Conservation (phyloP, 192 early-diverging fungal genomes). For the Coemansia sp. region DNA sequence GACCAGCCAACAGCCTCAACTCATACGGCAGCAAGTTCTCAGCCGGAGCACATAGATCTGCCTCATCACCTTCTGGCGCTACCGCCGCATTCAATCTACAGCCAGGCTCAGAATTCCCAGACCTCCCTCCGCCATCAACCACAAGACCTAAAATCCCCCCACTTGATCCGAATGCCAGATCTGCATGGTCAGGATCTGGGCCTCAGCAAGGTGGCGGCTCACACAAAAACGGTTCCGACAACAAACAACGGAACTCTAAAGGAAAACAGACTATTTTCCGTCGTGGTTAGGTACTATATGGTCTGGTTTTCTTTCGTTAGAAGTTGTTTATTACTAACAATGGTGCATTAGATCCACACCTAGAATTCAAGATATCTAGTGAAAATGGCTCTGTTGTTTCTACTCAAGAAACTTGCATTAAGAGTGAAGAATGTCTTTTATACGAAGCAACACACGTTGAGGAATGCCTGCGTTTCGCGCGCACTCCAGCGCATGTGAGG, state of each 20-base stretch:
- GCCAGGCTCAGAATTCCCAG: conserved; percentile 27
- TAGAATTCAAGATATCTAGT: neutral
- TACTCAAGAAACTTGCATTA: neutral
- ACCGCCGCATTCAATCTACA: neutral
- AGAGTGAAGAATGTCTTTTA: conserved; percentile 12
- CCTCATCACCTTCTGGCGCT: neutral
- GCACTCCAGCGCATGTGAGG: conserved; percentile 24
- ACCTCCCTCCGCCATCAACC: conserved; percentile 24
- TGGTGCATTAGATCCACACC: neutral
- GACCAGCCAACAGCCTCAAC: conserved; percentile 4
- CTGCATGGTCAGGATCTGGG: conserved; percentile 31
- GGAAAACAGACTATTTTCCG: conserved; percentile 34
- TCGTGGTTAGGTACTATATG: conserved; percentile 7
- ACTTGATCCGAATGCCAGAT: conserved; percentile 28
- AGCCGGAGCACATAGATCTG: neutral
- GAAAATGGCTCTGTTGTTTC: neutral
- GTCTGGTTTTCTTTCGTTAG: neutral
- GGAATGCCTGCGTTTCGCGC: conserved; percentile 35
- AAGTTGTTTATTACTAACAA: neutral
- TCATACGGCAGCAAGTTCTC: conserved; percentile 31
- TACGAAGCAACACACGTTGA: conserved; percentile 11
- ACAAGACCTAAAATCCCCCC: conserved; percentile 22
- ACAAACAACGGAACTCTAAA: conserved; percentile 23
- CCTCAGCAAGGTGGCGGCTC: conserved; percentile 4
- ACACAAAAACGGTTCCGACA: neutral